Percentiles rank a stretch among this genome's conserved stretches.
Conservation (phyloP, 2,329 filamentous ascomycete genomes). For the Graphium sp. region DNA sequence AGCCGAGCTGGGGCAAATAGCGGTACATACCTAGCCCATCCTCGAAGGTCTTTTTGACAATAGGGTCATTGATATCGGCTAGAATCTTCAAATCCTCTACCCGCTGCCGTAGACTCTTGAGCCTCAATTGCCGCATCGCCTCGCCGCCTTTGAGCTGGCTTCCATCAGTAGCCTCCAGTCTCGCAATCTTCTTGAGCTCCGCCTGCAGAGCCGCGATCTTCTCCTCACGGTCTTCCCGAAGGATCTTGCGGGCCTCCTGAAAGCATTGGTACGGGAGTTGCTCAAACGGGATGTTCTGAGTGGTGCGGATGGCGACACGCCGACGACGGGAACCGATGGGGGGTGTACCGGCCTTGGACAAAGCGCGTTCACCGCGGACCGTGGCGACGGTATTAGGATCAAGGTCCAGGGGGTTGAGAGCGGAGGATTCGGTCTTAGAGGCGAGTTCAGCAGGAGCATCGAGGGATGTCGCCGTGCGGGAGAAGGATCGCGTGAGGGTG, state of each 20-base stretch:
- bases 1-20: too few relatives aligned
- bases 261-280: slow-evolving; percentile 95
- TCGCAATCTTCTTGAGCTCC: slow-evolving; percentile 51
- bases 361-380: slow-evolving; percentile 44
- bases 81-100: slow-evolving; percentile 71
- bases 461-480: slow-evolving; percentile 10
- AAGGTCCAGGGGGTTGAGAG: slow-evolving; percentile 24
- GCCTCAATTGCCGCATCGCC: slow-evolving; percentile 43
- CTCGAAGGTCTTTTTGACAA: slow-evolving; percentile 87
- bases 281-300: slow-evolving; percentile 65
- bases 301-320: slow-evolving; percentile 51
- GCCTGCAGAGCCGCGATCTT: slow-evolving; percentile 59
- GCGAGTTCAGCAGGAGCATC: not conserved
- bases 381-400: slow-evolving; percentile 55
- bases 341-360: slow-evolving; percentile 50
- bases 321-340: slow-evolving; percentile 77
- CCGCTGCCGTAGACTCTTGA: slow-evolving; percentile 54
- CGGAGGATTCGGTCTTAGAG: slow-evolving; percentile 3
- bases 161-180: slow-evolving; percentile 41
- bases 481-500: slow-evolving; percentile 14
- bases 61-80: slow-evolving; percentile 87
- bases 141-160: slow-evolving; percentile 44
- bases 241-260: slow-evolving; percentile 78
- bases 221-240: slow-evolving; percentile 63
- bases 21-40: slow-evolving; percentile 60